These are phyloP conservation scores for Podospora fimiseda DNA, from an alignment of 495 filamentous ascomycete species.

Conservation along the genomic window DNA sequence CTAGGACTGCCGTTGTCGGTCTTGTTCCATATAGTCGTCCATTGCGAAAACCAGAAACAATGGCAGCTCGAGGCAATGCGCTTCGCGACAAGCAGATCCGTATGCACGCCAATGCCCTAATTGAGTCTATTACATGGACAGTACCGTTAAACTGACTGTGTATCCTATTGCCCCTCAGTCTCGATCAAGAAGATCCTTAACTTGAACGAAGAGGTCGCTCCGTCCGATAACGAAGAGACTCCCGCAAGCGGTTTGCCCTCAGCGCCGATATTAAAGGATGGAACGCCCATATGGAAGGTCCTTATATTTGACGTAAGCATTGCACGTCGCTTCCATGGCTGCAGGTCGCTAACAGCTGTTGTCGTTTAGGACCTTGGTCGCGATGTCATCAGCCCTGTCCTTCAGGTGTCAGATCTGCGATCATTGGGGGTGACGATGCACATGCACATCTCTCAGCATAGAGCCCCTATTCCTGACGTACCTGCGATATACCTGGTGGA, in stretches of 20 bases:
- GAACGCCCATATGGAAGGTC: slow-evolving; percentile 63
- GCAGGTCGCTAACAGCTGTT: slow-evolving; percentile 2
- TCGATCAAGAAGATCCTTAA: slow-evolving; percentile 96
- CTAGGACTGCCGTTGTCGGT: no score
- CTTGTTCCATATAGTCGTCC: no score
- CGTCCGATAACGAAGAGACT: slow-evolving; percentile 46
- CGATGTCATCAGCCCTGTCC: slow-evolving; percentile 82
- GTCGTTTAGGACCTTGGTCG: slow-evolving; percentile 49
- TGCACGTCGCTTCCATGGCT: neutral
- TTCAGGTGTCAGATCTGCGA: slow-evolving; percentile 86
- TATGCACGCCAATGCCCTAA: slow-evolving; percentile 30
- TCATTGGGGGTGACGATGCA: slow-evolving; percentile 96
- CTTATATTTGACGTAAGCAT: slow-evolving; percentile 27
- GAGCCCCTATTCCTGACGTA: slow-evolving; percentile 93
- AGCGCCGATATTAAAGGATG: slow-evolving; percentile 81
- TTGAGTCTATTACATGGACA: neutral
- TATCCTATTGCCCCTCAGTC: slow-evolving; percentile 42
- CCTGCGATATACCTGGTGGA: slow-evolving; percentile 95
- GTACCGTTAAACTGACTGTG: slow-evolving; percentile 22
- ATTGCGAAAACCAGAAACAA: slow-evolving; percentile 2
- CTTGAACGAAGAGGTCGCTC: slow-evolving; percentile 67
- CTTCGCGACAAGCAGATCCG: slow-evolving; percentile 95
- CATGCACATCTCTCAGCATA: slow-evolving; percentile 77
- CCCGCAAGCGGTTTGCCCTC: slow-evolving; percentile 61
- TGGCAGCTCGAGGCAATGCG: slow-evolving; percentile 59